These are phyloP conservation scores for Salicornia ramosissima DNA, from an alignment of 148 eudicot species.

Conservation along the genomic window DNA sequence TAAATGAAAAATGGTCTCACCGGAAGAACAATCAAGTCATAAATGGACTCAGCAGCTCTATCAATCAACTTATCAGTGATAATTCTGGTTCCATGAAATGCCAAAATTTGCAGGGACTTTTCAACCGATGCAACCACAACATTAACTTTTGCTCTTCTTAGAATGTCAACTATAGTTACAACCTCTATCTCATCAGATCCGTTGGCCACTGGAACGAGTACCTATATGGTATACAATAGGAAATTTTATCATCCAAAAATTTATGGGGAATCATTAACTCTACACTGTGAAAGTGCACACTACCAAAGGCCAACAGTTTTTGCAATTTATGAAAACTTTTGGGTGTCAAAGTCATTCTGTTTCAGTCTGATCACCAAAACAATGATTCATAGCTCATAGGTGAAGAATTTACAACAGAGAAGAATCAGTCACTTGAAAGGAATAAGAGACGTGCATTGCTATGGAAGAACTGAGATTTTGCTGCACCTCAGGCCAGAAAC, in stretches of 20 bases:
- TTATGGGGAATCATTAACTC: background rate
- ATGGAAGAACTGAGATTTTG: background rate
- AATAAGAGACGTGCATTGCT: background rate
- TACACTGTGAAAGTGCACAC: background rate
- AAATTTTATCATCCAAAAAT: background rate
- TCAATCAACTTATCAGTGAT: conserved; percentile 63
- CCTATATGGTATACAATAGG: conserved; percentile 36
- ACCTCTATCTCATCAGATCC: conserved; percentile 80
- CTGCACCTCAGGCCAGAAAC: background rate
- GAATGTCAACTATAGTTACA: conserved; percentile 61
- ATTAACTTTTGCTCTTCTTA: conserved; percentile 73
- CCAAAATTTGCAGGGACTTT: conserved; percentile 51
- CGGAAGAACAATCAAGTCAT: conserved; percentile 82
- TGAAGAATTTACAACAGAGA: background rate
- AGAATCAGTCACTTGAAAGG: too few species aligned
- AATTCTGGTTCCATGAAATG: conserved; percentile 67
- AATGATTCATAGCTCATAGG: background rate
- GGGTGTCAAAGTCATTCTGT: background rate
- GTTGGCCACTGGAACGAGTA: conserved; percentile 82
- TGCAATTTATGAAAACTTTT: background rate
- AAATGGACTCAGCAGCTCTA: conserved; percentile 51
- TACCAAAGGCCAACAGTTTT: background rate
- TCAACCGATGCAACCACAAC: conserved; percentile 82
- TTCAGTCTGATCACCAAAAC: background rate
- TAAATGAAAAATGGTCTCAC: conserved; percentile 40